Conservation (phyloP, 805 yeast genomes). For the Torulaspora quercuum region DNA sequence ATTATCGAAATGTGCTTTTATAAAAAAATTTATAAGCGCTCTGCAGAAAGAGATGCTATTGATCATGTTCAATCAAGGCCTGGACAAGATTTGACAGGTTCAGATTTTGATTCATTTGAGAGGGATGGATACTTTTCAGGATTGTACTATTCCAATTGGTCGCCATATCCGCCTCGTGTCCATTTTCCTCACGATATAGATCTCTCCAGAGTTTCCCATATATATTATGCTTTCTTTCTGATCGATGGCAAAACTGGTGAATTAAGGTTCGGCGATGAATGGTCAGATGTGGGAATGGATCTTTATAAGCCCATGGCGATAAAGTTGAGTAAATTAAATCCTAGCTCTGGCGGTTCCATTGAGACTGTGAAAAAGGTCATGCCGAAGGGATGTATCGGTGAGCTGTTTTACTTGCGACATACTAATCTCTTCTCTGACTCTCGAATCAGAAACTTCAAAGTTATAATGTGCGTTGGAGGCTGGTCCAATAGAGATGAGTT, state of each 20-base stretch:
- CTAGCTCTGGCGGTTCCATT: neutral
- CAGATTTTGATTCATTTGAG: neutral
- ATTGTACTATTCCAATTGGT: constrained; percentile 60
- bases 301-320: constrained; percentile 20
- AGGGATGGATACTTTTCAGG: constrained; percentile 28
- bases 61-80: constrained; percentile 10
- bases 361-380: constrained; percentile 9
- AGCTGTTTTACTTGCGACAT: constrained; percentile 47
- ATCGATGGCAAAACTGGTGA: constrained; percentile 54
- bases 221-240: constrained; percentile 74
- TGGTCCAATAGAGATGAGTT: constrained; percentile 55
- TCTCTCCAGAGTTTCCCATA: constrained; percentile 51
- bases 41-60: constrained; percentile 9
- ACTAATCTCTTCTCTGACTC: constrained; percentile 13
- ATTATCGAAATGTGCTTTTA: constrained; percentile 19
- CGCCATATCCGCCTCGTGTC: constrained; percentile 56
- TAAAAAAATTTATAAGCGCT: constrained; percentile 14
- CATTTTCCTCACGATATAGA: constrained; percentile 65
- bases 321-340: constrained; percentile 7
- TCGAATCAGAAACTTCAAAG: constrained; percentile 42
- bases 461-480: constrained; percentile 83
- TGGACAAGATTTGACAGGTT: neutral
- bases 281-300: constrained; percentile 57
- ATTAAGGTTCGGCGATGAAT: constrained; percentile 54
- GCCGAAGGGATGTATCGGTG: constrained; percentile 49